phyloP scores from a whole-genome alignment of 352 stramenopile species.

The Pythium biforme region DNA sequence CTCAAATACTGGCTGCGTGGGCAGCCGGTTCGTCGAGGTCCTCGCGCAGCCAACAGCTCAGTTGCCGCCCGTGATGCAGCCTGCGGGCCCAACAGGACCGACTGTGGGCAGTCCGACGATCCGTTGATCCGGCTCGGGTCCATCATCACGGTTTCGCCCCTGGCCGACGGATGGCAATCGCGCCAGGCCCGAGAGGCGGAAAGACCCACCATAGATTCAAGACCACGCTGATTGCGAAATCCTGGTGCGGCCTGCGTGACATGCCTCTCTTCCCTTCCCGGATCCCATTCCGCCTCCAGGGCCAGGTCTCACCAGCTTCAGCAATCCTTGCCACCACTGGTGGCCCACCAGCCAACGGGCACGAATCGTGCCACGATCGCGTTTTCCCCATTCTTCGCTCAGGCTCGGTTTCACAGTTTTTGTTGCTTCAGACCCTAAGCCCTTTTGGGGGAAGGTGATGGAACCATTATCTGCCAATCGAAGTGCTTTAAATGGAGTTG shows the following conservation, averaged over 20 bases:
- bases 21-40: no score
- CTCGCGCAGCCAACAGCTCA: no score
- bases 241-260: neutral
- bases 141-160: no score
- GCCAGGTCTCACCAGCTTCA: neutral
- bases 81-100: no score
- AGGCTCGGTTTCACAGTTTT: slow-evolving; percentile 7
- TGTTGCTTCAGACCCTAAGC: slow-evolving; percentile 22
- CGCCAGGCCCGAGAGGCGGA: slow-evolving; percentile 5
- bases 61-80: no score
- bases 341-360: slow-evolving; percentile 3
- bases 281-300: slow-evolving; percentile 24
- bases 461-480: slow-evolving; percentile 25
- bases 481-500: neutral
- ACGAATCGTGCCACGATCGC: no score
- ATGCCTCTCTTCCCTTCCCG: neutral
- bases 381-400: neutral
- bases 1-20: no score
- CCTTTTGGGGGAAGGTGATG: slow-evolving; percentile 16
- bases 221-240: slow-evolving; percentile 10
- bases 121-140: no score
- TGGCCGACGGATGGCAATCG: no score
- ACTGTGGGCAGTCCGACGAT: no score
- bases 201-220: neutral
- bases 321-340: no score